A percentile compares a stretch with the other conserved stretches of the same genome.
phyloP scores from a whole-genome alignment of 805 yeast species.

The Vanderwaltozyma yarrowii region DNA sequence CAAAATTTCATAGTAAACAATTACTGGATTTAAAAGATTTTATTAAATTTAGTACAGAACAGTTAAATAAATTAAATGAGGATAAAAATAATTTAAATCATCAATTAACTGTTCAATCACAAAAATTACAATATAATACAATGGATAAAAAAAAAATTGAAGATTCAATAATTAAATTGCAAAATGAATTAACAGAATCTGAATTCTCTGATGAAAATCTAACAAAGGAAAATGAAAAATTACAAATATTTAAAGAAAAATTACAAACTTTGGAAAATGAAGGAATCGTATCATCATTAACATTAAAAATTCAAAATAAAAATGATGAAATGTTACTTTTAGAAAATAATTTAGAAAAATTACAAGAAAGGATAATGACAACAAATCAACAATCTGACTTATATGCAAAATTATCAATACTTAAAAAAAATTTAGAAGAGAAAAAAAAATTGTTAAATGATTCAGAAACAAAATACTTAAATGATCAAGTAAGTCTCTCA shows the following conservation, averaged over 20 bases:
- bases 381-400: slow-evolving; percentile 50
- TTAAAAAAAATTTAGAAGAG: slow-evolving; percentile 16
- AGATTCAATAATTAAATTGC: slow-evolving; percentile 30
- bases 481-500: slow-evolving; percentile 4
- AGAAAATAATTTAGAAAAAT: slow-evolving; percentile 41
- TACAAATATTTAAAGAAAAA: slow-evolving; percentile 32
- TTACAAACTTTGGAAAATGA: slow-evolving; percentile 25
- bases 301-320: slow-evolving; percentile 29
- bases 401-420: slow-evolving; percentile 41
- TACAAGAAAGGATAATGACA: slow-evolving; percentile 39
- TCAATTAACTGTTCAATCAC: slow-evolving; percentile 23
- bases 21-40: background rate
- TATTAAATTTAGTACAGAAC: background rate
- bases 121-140: slow-evolving; percentile 35
- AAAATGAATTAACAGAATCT: slow-evolving; percentile 31
- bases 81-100: slow-evolving; percentile 2
- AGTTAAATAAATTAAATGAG: slow-evolving; percentile 17
- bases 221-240: slow-evolving; percentile 34
- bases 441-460: slow-evolving; percentile 2
- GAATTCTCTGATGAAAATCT: slow-evolving; percentile 38
- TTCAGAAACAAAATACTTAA: background rate
- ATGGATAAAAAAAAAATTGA: slow-evolving; percentile 33
- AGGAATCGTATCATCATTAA: slow-evolving; percentile 24
- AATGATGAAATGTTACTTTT: slow-evolving; percentile 29
- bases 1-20: background rate